These are phyloP conservation scores for Phanerochaete carnosa DNA, from an alignment of 768 basidiomycete genomes.

Conservation along the genomic window DNA sequence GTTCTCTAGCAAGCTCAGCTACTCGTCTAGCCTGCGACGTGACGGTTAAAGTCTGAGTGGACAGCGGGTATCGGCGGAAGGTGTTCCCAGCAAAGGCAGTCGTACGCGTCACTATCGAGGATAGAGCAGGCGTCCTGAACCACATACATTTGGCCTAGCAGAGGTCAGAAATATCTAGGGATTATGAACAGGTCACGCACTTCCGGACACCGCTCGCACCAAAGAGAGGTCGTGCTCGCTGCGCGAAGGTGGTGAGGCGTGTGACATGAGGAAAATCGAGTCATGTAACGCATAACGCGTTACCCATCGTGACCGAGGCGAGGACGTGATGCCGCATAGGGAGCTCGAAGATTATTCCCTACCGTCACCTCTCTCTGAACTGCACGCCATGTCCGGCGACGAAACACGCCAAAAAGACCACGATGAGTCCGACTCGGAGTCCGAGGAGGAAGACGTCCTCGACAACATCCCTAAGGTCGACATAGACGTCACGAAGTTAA, in stretches of 20 bases:
- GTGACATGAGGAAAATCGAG: background rate
- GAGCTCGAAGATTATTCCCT: background rate
- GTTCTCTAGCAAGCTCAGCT: background rate
- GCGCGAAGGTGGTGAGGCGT: too few relatives aligned
- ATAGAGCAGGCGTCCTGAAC: background rate
- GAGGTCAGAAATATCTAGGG: background rate
- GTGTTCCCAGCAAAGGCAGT: background rate
- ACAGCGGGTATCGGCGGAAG: background rate
- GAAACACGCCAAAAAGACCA: slow-evolving; percentile 61
- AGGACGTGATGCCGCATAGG: background rate
- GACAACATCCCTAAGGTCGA: slow-evolving; percentile 65
- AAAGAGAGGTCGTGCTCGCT: background rate
- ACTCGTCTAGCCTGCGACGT: background rate
- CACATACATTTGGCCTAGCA: slow-evolving; percentile 2
- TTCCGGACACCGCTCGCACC: background rate
- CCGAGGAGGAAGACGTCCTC: slow-evolving; percentile 54
- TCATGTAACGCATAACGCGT: background rate
- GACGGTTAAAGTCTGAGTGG: background rate
- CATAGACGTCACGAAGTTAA: slow-evolving; percentile 77
- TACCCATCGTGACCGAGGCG: background rate
- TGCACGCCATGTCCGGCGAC: slow-evolving; percentile 57
- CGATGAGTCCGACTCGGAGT: slow-evolving; percentile 65
- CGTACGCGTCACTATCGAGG: background rate
- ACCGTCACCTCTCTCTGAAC: background rate
- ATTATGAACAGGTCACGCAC: background rate